A percentile compares a stretch with the other conserved stretches of the same genome.
Evolutionary conservation across 2,329 filamentous ascomycete genomes (phyloP).

Genomic region (Pestalotiopsis sp.): DNA sequence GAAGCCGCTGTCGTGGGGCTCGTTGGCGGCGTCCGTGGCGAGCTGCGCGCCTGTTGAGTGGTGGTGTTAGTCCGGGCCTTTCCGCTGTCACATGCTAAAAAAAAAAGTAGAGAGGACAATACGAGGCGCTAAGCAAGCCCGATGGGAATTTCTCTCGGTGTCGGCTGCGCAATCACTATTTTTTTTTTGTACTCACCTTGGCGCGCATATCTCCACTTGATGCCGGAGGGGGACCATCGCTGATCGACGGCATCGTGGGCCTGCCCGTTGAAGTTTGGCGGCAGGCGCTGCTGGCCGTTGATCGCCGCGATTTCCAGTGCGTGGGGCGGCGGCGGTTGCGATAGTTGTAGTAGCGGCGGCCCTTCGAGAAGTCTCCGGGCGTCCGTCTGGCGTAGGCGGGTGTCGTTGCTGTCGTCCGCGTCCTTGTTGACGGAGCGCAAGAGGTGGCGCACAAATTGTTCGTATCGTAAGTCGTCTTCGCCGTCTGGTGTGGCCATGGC

Average conservation of each 20-base stretch:
- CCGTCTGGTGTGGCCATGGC: background rate
- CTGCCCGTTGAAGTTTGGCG: constrained; percentile 1
- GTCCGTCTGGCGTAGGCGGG: background rate
- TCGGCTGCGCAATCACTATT: background rate
- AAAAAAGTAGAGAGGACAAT: background rate
- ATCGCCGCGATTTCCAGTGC: background rate
- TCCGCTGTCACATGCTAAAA: constrained; percentile 9
- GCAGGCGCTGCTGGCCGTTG: background rate
- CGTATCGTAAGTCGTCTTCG: background rate
- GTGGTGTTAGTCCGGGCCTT: background rate
- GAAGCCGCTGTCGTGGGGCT: constrained; percentile 14
- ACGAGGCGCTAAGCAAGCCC: background rate
- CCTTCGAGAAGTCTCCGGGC: background rate
- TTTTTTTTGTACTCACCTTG: constrained; percentile 12
- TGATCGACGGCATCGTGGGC: constrained; percentile 10
- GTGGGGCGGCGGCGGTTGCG: background rate
- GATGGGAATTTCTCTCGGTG: background rate
- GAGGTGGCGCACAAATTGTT: background rate
- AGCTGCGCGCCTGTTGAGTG: constrained; percentile 14
- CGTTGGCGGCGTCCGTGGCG: constrained; percentile 11
- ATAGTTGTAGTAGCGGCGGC: background rate
- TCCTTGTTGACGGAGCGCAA: background rate
- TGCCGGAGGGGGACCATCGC: constrained; percentile 15
- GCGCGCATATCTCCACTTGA: constrained; percentile 19
- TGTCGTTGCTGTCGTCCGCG: background rate